Percentiles rank a stretch among this genome's conserved stretches.
These are phyloP conservation scores for Pistacia vera DNA, from an alignment of 345 rosid genomes.

Conservation along the genomic window DNA sequence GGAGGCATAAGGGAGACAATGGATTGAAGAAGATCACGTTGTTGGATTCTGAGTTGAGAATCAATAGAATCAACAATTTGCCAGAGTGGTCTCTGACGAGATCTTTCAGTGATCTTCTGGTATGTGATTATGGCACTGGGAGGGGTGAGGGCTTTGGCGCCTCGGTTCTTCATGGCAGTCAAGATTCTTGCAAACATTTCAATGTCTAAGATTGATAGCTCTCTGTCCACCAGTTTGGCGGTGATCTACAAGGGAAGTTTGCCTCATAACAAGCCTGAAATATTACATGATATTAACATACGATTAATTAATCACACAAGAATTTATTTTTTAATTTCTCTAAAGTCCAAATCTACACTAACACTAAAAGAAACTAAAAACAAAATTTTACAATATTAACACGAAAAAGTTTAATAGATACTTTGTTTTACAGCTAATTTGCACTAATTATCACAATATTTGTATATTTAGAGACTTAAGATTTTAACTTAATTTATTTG, in stretches of 20 bases:
- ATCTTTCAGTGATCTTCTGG: constrained; percentile 82
- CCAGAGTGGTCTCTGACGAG: constrained; percentile 88
- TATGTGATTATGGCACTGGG: constrained; percentile 68
- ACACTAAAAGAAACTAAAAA: too few species aligned
- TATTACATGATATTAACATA: neutral
- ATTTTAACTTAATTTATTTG: too few species aligned
- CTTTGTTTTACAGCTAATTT: too few species aligned
- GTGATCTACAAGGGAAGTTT: constrained; percentile 80
- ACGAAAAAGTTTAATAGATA: too few species aligned
- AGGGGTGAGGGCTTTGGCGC: constrained; percentile 59
- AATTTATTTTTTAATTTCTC: too few species aligned
- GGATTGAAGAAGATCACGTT: constrained; percentile 65
- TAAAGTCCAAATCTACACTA: too few species aligned
- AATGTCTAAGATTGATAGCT: constrained; percentile 70
- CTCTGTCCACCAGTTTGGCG: constrained; percentile 97
- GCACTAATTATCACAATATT: too few species aligned
- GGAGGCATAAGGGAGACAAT: constrained; percentile 68
- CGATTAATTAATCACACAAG: too few species aligned
- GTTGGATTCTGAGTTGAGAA: constrained; percentile 42
- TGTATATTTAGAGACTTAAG: too few species aligned
- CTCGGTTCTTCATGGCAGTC: constrained; percentile 64
- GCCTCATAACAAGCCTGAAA: constrained; percentile 75
- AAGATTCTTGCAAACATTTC: constrained; percentile 54
- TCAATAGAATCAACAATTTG: constrained; percentile 32
- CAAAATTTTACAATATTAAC: too few species aligned